Conservation (phyloP, 2,329 filamentous ascomycete genomes). For the Endoconidiophora polonica region DNA sequence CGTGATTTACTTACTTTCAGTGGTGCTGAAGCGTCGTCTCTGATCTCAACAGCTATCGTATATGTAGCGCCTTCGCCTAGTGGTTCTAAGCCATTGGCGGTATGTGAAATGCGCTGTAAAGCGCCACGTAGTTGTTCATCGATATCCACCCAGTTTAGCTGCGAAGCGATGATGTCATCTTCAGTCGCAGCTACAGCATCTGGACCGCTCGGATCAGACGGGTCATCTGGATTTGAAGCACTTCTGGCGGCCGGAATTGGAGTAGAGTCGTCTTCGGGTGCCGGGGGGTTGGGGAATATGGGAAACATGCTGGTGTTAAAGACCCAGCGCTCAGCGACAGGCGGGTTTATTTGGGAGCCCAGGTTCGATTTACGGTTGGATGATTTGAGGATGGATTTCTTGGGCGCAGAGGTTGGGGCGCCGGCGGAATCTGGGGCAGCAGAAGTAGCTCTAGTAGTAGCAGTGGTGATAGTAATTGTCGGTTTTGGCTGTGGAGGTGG, state of each 20-base stretch:
- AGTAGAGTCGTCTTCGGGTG: conserved; percentile 20
- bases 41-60: conserved; percentile 59
- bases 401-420: conserved; percentile 25
- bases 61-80: conserved; percentile 54
- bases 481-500: conserved; percentile 11
- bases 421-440: conserved; percentile 19
- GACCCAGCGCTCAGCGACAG: conserved; percentile 13
- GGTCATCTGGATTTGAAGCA: background rate
- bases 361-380: conserved; percentile 19
- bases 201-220: conserved; percentile 6
- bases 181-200: conserved; percentile 14
- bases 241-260: background rate
- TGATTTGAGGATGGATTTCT: conserved; percentile 2
- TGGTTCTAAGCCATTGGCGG: conserved; percentile 36
- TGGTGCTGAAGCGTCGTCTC: conserved; percentile 39
- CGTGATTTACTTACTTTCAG: conserved; percentile 32
- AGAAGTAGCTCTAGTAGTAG: background rate
- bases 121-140: conserved; percentile 57
- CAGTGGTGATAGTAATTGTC: background rate
- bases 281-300: background rate
- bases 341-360: conserved; percentile 14
- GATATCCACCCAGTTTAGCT: conserved; percentile 40
- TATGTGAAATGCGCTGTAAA: conserved; percentile 43
- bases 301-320: conserved; percentile 9
- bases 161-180: conserved; percentile 13